A percentile compares a stretch with the other conserved stretches of the same genome.
Evolutionary conservation across 257 asterid species (phyloP).

Genomic region (Forsythia viridissima): DNA sequence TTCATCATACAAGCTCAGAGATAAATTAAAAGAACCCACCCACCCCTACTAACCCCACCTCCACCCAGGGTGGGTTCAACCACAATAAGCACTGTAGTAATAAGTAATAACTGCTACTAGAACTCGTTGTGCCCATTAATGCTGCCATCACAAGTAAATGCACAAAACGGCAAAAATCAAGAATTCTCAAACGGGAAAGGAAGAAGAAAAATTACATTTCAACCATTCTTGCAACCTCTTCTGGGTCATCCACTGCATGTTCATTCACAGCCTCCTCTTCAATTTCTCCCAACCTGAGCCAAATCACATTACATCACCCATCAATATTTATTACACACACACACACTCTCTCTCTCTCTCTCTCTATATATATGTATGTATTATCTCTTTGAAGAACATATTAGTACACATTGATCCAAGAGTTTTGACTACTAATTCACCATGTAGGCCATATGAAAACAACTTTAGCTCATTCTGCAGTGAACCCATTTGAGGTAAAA

Average conservation of each 20-base stretch:
- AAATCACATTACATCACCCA: constrained; percentile 5
- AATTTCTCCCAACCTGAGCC: constrained; percentile 59
- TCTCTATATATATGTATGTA: not conserved
- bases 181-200: constrained; percentile 13
- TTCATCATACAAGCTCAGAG: not conserved
- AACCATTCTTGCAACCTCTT: constrained; percentile 82
- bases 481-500: constrained; percentile 26
- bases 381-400: not conserved
- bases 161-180: constrained; percentile 23
- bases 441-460: not conserved
- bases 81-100: constrained; percentile 36
- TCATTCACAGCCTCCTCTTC: constrained; percentile 59
- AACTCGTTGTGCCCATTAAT: constrained; percentile 35
- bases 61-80: constrained; percentile 21
- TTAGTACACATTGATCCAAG: not conserved
- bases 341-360: not conserved
- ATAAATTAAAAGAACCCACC: not conserved
- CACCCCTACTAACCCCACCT: not conserved
- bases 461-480: constrained; percentile 18
- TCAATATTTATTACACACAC: constrained; percentile 14
- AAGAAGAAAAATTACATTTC: constrained; percentile 47
- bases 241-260: constrained; percentile 88
- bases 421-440: not conserved
- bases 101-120: constrained; percentile 31
- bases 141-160: constrained; percentile 19